These are phyloP conservation scores for Chlamydomonas incerta DNA, from an alignment of 139 green algal species.

Conservation along the genomic window DNA sequence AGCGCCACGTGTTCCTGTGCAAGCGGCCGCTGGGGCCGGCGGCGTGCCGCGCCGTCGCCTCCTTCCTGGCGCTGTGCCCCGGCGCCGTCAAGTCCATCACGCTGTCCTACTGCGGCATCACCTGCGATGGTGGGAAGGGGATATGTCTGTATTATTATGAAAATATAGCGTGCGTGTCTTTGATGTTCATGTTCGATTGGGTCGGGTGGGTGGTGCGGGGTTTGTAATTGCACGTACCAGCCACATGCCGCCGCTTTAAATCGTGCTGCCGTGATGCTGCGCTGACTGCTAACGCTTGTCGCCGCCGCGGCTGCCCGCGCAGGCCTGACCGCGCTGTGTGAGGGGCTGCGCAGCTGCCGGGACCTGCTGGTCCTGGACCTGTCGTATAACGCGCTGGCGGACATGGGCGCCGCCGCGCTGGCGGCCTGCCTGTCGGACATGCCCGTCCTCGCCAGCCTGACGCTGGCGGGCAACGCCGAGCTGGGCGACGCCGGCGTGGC, in stretches of 20 bases:
- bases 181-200: too few relatives aligned
- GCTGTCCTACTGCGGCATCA: slow-evolving; percentile 29
- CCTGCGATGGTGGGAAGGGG: slow-evolving; percentile 33
- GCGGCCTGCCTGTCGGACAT: not conserved
- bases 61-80: not conserved
- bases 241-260: too few relatives aligned
- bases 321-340: slow-evolving; percentile 12
- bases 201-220: too few relatives aligned
- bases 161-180: too few relatives aligned
- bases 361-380: slow-evolving; percentile 25
- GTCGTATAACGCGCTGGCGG: slow-evolving; percentile 18
- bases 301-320: not conserved
- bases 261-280: too few relatives aligned
- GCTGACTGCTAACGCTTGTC: too few relatives aligned
- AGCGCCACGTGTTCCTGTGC: slow-evolving; percentile 36
- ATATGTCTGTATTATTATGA: too few relatives aligned
- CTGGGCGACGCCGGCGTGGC: slow-evolving; percentile 2
- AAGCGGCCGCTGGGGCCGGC: not conserved
- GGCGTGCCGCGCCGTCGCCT: slow-evolving; percentile 10
- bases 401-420: slow-evolving; percentile 17
- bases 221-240: too few relatives aligned
- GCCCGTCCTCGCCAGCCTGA: not conserved
- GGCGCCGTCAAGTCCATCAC: slow-evolving; percentile 5
- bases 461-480: slow-evolving; percentile 9
- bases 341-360: slow-evolving; percentile 10